Evolutionary conservation across 2,329 filamentous ascomycete species (phyloP), one percentile per base, ranked within the genome.

Genomic region (Penicillium sp.): DNA sequence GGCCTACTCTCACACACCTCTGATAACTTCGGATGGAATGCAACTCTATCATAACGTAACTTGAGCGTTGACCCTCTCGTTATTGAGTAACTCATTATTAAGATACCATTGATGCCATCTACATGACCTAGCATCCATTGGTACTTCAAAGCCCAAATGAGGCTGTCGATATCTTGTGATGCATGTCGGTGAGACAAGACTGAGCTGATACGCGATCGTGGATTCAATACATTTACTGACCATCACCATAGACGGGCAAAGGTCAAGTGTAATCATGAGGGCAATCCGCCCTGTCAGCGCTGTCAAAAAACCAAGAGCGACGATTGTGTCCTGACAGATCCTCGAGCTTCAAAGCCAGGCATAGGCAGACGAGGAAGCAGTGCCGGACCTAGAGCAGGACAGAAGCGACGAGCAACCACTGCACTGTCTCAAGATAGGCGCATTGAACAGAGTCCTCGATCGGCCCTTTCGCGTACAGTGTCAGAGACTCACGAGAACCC

Each of bases 241-340:
- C 14, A 8, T 3, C 23, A 14, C 50, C 22, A 44, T 27, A 73
- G 70, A 14, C 65, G 67, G 57, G 69, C 71, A 23, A 73, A 73
- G 49, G 71, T 73, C 45, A 73, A 73, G 51, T 73, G 71, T 37
- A 49, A 71, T 4, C 71, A 73, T 61, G 66, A 70, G 22, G 71
- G 71, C 18, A 65, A 61, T 4, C 65, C 71, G 2, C 71, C 71
- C 6, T 73, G 71, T 57, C 70, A 62, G 27, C 67, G 71, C 35
- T 73, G 71, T 31, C 59, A 66, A 47, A 66, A 66, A 27, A 48
- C 57, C 31, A 66, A 67, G 29, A 57, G 52, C 9, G 52, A 53
- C 8, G 51, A 42, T n/a, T 73, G 71, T 50, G 41, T 53, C 14
- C 57, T 73, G 20, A 70, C 71, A 20, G 69, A 73, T 41, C 64